A percentile compares a stretch with the other conserved stretches of the same genome.
Conservation (phyloP, 495 filamentous ascomycete genomes). For the Aspergillus sclerotioniger region DNA sequence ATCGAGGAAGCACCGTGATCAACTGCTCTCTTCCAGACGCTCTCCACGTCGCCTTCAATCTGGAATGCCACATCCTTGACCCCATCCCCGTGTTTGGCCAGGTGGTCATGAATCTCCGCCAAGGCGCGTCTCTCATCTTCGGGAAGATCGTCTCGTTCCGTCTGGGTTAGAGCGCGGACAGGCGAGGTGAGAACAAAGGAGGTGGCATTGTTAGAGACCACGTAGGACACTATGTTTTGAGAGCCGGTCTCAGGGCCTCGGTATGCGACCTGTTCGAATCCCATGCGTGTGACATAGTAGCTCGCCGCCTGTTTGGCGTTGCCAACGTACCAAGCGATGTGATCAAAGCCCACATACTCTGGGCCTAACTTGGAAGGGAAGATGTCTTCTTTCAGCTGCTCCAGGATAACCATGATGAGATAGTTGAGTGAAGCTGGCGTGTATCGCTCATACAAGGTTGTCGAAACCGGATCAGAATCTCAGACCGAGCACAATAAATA, state of each 20-base stretch:
- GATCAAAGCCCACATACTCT: conserved; percentile 70
- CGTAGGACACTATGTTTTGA: conserved; percentile 66
- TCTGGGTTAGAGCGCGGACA: conserved; percentile 48
- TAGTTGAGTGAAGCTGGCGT: neutral
- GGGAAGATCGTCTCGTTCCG: conserved; percentile 14
- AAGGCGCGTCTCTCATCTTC: conserved; percentile 50
- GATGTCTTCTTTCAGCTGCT: conserved; percentile 5
- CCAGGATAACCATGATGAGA: neutral
- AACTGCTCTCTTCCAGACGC: conserved; percentile 64
- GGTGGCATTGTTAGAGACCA: conserved; percentile 65
- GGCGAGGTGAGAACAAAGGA: conserved; percentile 76
- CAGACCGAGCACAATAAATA: neutral
- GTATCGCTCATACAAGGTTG: neutral
- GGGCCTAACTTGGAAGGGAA: conserved; percentile 23
- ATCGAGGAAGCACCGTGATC: conserved; percentile 59
- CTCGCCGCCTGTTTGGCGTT: conserved; percentile 82
- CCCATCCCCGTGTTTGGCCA: conserved; percentile 73
- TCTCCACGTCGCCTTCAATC: conserved; percentile 64
- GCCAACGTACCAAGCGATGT: conserved; percentile 81
- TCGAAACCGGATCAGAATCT: neutral
- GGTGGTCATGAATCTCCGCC: conserved; percentile 63
- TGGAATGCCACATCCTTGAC: conserved; percentile 82
- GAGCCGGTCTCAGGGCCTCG: conserved; percentile 76
- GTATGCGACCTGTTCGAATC: conserved; percentile 71
- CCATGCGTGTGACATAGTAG: conserved; percentile 74